These are phyloP conservation scores for Aspergillus tanneri DNA, from an alignment of 2,329 filamentous ascomycete species.

Conservation along the genomic window DNA sequence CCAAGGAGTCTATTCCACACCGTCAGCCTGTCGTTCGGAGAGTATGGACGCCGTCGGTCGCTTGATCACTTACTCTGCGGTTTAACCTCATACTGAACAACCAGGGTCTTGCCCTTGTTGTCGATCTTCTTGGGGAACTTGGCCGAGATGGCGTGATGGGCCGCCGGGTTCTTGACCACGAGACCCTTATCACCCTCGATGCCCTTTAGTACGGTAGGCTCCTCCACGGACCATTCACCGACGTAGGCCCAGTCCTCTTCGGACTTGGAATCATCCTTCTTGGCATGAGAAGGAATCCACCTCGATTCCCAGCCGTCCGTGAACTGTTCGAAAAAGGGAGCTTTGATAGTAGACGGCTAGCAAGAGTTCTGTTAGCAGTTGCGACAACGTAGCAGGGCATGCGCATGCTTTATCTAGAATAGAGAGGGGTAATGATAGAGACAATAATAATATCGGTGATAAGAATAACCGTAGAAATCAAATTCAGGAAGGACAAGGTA, in stretches of 20 bases:
- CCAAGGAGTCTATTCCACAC: slow-evolving; percentile 72
- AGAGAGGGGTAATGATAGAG: too few relatives aligned
- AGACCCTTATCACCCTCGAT: slow-evolving; percentile 95
- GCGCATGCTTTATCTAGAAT: too few relatives aligned
- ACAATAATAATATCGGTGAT: too few relatives aligned
- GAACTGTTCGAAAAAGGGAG: slow-evolving; percentile 97
- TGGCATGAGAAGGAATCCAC: slow-evolving; percentile 94
- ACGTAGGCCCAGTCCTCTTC: slow-evolving; percentile 96
- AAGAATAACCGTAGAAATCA: too few relatives aligned
- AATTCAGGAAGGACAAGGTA: too few relatives aligned
- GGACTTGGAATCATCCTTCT: slow-evolving; percentile 83
- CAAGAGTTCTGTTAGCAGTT: slow-evolving; percentile 15
- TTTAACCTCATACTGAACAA: slow-evolving; percentile 99
- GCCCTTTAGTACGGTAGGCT: slow-evolving; percentile 84
- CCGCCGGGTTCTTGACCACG: slow-evolving; percentile 95
- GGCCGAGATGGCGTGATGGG: slow-evolving; percentile 98
- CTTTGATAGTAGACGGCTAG: slow-evolving; percentile 84
- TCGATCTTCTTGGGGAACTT: slow-evolving; percentile 97
- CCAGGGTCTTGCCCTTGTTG: slow-evolving; percentile 94
- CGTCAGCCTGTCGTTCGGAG: too few relatives aligned
- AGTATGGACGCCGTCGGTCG: background rate
- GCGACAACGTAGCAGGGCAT: slow-evolving; percentile 9
- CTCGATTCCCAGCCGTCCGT: slow-evolving; percentile 90
- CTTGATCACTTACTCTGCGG: slow-evolving; percentile 82
- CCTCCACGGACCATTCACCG: slow-evolving; percentile 94